A percentile compares a stretch with the other conserved stretches of the same genome.
phyloP scores from a whole-genome alignment of 441 rosid species.

The Omphalea diandra region DNA sequence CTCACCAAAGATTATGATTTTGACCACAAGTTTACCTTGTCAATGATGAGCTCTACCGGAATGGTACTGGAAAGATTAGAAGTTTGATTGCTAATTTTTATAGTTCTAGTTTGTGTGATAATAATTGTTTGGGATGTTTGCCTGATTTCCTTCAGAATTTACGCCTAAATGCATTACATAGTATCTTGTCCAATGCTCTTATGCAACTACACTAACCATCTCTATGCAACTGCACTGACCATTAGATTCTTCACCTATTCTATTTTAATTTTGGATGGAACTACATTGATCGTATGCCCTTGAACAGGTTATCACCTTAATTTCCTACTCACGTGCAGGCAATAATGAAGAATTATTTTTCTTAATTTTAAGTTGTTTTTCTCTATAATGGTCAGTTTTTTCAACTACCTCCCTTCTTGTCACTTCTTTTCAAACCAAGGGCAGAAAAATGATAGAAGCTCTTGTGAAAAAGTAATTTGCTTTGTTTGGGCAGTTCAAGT shows the following conservation, averaged over 20 bases:
- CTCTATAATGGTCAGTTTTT: not conserved
- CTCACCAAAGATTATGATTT: conserved; percentile 70
- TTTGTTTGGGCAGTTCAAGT: not conserved
- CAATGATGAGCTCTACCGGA: conserved; percentile 55
- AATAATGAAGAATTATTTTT: not conserved
- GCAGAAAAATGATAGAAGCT: too few relatives aligned
- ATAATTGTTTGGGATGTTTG: not conserved
- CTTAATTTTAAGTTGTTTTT: not conserved
- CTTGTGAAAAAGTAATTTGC: too few relatives aligned
- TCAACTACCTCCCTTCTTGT: not conserved
- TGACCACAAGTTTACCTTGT: conserved; percentile 69
- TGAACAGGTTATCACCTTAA: not conserved
- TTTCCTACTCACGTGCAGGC: not conserved
- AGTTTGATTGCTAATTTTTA: too few relatives aligned
- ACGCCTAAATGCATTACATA: not conserved
- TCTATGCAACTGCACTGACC: not conserved
- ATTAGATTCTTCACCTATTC: not conserved
- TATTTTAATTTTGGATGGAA: not conserved
- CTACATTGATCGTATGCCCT: not conserved
- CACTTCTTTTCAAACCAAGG: too few relatives aligned
- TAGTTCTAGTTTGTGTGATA: too few relatives aligned
- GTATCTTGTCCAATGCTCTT: not conserved
- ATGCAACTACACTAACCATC: not conserved
- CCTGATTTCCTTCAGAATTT: not conserved
- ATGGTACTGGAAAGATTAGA: conserved; percentile 62